phyloP scores from a whole-genome alignment of 2,329 filamentous ascomycete species.

The Diplodia sapinea region DNA sequence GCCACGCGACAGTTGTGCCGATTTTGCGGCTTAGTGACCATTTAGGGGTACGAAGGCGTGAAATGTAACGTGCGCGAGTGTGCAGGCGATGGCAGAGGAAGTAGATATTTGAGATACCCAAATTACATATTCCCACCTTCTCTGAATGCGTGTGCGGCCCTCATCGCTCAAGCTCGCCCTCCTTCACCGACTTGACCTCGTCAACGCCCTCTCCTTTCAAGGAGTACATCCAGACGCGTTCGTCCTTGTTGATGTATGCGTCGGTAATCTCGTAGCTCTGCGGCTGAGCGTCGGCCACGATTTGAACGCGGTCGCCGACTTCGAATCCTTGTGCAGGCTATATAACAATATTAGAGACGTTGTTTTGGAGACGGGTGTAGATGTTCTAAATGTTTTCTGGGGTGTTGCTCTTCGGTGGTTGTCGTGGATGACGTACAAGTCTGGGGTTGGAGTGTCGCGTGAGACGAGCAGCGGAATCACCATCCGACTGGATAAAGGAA shows the following conservation, averaged over 20 bases:
- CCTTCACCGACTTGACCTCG: neutral
- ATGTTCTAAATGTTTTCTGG: neutral
- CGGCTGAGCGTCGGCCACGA: neutral
- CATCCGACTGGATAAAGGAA: neutral
- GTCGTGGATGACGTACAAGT: slow-evolving; percentile 2
- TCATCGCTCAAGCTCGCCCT: slow-evolving; percentile 3
- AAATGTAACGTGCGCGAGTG: neutral
- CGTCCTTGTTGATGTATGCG: slow-evolving; percentile 4
- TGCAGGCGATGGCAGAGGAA: neutral
- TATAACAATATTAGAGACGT: neutral
- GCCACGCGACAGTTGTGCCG: neutral
- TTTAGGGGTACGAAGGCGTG: neutral
- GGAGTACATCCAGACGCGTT: slow-evolving; percentile 18
- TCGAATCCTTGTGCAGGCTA: slow-evolving; percentile 16
- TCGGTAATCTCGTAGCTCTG: slow-evolving; percentile 1
- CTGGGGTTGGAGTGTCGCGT: slow-evolving; percentile 23
- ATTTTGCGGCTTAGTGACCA: neutral
- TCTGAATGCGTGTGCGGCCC: neutral
- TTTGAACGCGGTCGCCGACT: slow-evolving; percentile 6
- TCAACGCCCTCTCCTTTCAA: slow-evolving; percentile 3
- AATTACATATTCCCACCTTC: neutral
- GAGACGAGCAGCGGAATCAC: slow-evolving; percentile 10
- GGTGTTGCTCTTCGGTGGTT: neutral
- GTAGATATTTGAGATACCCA: slow-evolving; percentile 14
- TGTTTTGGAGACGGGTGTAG: no score